Evolutionary conservation across 768 basidiomycete species (phyloP).

Genomic region (Hypholoma sublateritium): DNA sequence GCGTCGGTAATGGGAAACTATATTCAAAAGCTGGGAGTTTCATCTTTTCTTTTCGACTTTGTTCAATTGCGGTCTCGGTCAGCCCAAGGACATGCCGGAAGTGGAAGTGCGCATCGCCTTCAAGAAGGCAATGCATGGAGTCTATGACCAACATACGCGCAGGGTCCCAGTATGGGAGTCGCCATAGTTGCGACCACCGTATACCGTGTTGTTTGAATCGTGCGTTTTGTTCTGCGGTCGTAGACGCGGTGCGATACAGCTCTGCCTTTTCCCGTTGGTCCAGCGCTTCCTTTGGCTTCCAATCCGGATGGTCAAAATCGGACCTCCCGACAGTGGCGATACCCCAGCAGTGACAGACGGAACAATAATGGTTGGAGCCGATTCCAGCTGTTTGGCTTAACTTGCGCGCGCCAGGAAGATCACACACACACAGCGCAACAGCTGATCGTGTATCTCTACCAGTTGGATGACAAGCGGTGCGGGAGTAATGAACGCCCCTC

Average conservation of each 20-base stretch:
- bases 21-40: neutral
- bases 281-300: conserved; percentile 9
- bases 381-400: conserved; percentile 16
- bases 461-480: conserved; percentile 8
- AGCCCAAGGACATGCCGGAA: conserved; percentile 15
- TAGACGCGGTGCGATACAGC: conserved; percentile 19
- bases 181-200: conserved; percentile 25
- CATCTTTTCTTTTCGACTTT: neutral
- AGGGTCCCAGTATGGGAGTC: conserved; percentile 35
- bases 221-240: neutral
- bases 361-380: conserved; percentile 15
- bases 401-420: conserved; percentile 26
- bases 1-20: neutral
- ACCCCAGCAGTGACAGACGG: conserved; percentile 11
- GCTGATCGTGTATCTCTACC: conserved; percentile 24
- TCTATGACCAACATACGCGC: conserved; percentile 24
- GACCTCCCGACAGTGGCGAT: conserved; percentile 11
- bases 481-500: conserved; percentile 20
- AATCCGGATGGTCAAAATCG: conserved; percentile 19
- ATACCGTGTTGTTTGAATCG: conserved; percentile 22
- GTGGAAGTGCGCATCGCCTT: conserved; percentile 22
- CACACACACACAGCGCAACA: conserved; percentile 27
- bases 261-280: conserved; percentile 13
- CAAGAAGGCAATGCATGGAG: conserved; percentile 30
- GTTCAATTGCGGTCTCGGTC: neutral